phyloP scores from a whole-genome alignment of 108 stramenopile species.

The Mediolabrus comicus region DNA sequence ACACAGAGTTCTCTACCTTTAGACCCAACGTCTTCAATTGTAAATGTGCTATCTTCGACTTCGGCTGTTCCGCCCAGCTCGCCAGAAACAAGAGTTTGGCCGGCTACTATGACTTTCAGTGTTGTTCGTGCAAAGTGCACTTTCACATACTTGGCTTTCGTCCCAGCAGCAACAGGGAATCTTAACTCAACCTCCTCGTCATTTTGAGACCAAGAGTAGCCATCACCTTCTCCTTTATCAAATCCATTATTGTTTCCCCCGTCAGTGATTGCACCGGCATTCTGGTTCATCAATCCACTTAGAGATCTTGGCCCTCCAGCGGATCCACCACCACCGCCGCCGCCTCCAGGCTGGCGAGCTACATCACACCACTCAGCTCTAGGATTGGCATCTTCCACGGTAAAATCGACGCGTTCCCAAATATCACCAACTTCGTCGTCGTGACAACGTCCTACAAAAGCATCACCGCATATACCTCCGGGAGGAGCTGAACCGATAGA shows the following conservation, averaged over 20 bases:
- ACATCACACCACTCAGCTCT: constrained; percentile 52
- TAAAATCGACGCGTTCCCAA: constrained; percentile 73
- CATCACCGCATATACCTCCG: constrained; percentile 68
- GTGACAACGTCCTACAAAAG: constrained; percentile 70
- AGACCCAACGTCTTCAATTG: constrained; percentile 52
- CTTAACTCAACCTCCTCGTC: constrained; percentile 76
- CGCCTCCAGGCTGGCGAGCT: constrained; percentile 55
- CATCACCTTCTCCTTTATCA: constrained; percentile 33
- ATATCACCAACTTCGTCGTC: constrained; percentile 71
- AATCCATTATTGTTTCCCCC: constrained; percentile 14
- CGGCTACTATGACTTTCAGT: constrained; percentile 59
- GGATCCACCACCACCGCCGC: constrained; percentile 50
- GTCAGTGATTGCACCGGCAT: constrained; percentile 10
- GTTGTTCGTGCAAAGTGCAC: constrained; percentile 54
- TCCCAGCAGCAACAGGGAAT: constrained; percentile 51
- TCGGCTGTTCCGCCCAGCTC: constrained; percentile 47
- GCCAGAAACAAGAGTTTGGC: constrained; percentile 48
- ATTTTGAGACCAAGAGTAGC: constrained; percentile 68
- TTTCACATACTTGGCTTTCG: constrained; percentile 65
- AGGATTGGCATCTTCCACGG: constrained; percentile 44
- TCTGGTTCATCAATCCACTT: constrained; percentile 20
- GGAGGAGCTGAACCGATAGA: constrained; percentile 27
- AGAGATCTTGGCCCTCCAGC: constrained; percentile 33
- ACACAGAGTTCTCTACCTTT: constrained; percentile 55
- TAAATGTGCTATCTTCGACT: constrained; percentile 66